Evolutionary conservation across 225 moss, liverwort and hornwort genomes (phyloP).

Genomic region (Pseudoscleropodium purum): DNA sequence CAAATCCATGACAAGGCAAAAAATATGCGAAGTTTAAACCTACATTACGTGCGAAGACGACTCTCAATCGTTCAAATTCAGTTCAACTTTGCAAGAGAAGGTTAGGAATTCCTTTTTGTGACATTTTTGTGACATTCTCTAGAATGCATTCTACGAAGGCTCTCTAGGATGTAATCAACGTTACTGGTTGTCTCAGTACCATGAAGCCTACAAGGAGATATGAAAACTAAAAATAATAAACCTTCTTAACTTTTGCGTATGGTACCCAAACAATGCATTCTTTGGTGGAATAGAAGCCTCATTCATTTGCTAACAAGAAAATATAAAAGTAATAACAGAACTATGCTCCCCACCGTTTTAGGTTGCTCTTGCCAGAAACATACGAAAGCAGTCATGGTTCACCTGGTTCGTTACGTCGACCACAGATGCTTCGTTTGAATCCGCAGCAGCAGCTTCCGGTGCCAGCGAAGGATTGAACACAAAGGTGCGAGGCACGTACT

Average conservation of each 20-base stretch:
- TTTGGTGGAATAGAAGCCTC: neutral
- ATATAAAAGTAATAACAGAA: neutral
- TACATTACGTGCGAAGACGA: neutral
- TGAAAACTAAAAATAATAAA: neutral
- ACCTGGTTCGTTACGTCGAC: slow-evolving; percentile 39
- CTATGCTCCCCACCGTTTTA: neutral
- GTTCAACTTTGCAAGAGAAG: neutral
- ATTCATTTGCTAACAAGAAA: neutral
- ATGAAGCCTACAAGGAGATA: neutral
- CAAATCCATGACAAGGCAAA: neutral
- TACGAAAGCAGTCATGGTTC: neutral
- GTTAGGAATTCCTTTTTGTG: neutral
- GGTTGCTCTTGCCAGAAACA: neutral
- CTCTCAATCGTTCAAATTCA: neutral
- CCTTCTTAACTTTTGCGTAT: neutral
- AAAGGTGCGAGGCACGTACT: slow-evolving; percentile 72
- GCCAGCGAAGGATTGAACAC: slow-evolving; percentile 64
- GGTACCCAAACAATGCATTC: neutral
- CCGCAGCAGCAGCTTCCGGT: neutral
- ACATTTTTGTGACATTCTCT: neutral
- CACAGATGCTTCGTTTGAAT: neutral
- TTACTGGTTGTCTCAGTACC: neutral
- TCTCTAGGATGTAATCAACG: neutral
- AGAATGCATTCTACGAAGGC: neutral
- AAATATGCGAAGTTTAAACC: neutral